Evolutionary conservation across 2,329 filamentous ascomycete species (phyloP), one percentile per base, ranked within the genome.

Genomic region (Colletotrichum godetiae): DNA sequence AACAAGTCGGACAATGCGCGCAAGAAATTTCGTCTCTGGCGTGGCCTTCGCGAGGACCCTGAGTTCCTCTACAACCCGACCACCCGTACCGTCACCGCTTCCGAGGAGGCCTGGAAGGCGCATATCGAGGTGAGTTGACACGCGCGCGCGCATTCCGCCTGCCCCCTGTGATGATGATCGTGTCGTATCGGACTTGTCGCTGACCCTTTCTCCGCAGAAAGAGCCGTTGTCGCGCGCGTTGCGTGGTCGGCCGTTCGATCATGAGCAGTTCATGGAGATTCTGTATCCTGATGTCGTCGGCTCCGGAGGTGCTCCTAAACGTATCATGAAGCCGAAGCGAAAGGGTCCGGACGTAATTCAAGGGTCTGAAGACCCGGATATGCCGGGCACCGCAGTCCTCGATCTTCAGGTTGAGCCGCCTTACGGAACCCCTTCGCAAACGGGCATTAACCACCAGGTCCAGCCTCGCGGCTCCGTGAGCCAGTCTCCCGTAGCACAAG

Each of bases 1-100:
- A 91, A 91, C 83, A 91, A 91, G 82, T 89, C 88, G 75, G 89
- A 91, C 81, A 91, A 91, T 79, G 89, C 89, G 72, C 86, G 89
- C 63, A 91, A 91, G 80, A 88, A 89, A 77, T 91, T 91, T 74
- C 87, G 89, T n/a, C 82, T 91, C 65, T 91, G 89, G 89, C 82
- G 89, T 22, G 88, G 89, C 27, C 80, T 91, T 76, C 83, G 89
- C 29, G 89, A 91, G 78, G 86, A 91, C 71, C 86, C 87, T 2
- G 87, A 89, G 13, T 91, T 91, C 71, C 78, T 85, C 3, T 91
- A 91, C 77, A 88, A 89, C 74, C 81, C 84, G 5, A 79, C 81
- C 29, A 84, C 85, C 11, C 84, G 83, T 75, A 89, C 85, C 19
- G 88, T 91, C 35, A 88, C 86, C 12, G 89, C 87, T 7, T 86